Evolutionary conservation across 2,329 filamentous ascomycete species (phyloP), one percentile per base, ranked within the genome.

Genomic region (Paecilomyces fulvus): DNA sequence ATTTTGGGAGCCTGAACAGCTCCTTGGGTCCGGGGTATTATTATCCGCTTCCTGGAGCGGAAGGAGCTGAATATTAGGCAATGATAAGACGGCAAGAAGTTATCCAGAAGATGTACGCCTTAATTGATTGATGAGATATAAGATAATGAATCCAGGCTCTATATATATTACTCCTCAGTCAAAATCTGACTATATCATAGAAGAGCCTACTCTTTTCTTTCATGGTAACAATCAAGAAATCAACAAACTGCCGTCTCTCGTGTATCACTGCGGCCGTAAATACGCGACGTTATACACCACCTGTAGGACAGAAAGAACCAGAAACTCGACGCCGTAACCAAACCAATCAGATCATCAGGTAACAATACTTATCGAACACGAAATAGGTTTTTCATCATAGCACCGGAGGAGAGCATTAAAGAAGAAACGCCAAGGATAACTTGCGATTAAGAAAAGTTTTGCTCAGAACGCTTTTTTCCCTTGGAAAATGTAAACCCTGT

Each of bases 1-100:
- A 96, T 62, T 84, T 81, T 58, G 67, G 71, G 57, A 64, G 70
- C 56, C 59, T 67, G 58, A 64, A 60, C 58, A 55, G 61, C 54
- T 51, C 56, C 52, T n/a, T 57, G 48, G 43, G 60, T 52, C 30
- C 43, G 14, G 46, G 53, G 23, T 28, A 48, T 30, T 52, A 51
- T 21, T 30, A 50, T 51, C 53, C n/a, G n/a, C 30, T 56, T 30
- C 30, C 25, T 14, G 54, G 52, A 31, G 21, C 43, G 10, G 48
- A 52, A 12, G 48, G 10, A 4, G 48, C 25, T n/a, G n/a, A 28
- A 20, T 20, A 23, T 9, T 49, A 49, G 23, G 21, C 20, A 43
- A 49, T 25, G 21, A 28, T 17, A 23, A 49, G 48, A 28, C 20
- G 20, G 10, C 20, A 49, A 28, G 21, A 28, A 21, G 8, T 12